Conservation (phyloP, 805 yeast species). For the Yamadazyma endophytica region DNA sequence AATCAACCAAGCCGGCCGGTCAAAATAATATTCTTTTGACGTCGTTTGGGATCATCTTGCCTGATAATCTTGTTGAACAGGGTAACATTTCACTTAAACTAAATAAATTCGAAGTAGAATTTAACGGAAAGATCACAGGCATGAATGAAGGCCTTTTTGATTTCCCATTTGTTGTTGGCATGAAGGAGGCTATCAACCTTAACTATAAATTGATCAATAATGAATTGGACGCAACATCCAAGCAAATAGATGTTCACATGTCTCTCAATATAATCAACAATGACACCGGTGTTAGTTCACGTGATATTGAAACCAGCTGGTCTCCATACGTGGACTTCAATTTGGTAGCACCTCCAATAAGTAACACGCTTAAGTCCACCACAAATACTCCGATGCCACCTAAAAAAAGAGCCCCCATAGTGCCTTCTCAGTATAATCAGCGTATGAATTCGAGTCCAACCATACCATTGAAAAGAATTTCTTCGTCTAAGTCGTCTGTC, state of each 20-base stretch:
- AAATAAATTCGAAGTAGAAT: conserved; percentile 5
- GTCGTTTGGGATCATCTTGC: conserved; percentile 43
- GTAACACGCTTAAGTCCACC: conserved; percentile 30
- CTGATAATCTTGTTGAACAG: conserved; percentile 20
- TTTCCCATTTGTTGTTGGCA: conserved; percentile 24
- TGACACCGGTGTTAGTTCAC: conserved; percentile 16
- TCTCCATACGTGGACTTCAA: conserved; percentile 35
- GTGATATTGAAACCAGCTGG: conserved; percentile 34
- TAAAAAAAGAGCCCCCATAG: too few relatives aligned
- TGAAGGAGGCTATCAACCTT: conserved; percentile 29
- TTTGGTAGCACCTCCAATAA: conserved; percentile 35
- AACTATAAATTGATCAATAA: conserved; percentile 31
- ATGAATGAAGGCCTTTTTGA: conserved; percentile 6
- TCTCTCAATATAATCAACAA: conserved; percentile 13
- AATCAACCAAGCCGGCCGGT: conserved; percentile 48
- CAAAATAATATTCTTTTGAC: conserved; percentile 42
- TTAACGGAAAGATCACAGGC: conserved; percentile 8
- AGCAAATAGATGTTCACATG: conserved; percentile 7
- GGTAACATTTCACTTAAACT: conserved; percentile 3
- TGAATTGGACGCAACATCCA: conserved; percentile 13
- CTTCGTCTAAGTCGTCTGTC: conserved; percentile 19
- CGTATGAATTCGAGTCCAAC: background rate
- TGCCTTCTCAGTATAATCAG: too few relatives aligned
- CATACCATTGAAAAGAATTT: background rate
- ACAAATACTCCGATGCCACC: too few relatives aligned